Evolutionary conservation across 2,329 filamentous ascomycete species (phyloP).

Genomic region (Alternaria gaisen): DNA sequence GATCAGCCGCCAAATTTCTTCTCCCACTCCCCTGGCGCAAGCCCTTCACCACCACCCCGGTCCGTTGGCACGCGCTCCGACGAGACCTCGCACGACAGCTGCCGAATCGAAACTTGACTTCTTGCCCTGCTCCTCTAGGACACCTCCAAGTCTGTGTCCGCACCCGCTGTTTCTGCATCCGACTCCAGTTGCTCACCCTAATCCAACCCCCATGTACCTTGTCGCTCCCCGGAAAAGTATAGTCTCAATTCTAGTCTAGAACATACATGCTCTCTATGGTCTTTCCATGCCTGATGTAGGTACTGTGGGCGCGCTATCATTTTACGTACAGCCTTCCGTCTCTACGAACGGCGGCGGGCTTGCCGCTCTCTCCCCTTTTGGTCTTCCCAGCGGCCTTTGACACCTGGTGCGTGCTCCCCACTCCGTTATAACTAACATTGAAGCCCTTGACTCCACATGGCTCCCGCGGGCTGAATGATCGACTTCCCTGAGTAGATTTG

Average conservation of each 20-base stretch:
- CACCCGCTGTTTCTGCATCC: constrained; percentile 38
- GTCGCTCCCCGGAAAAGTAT: constrained; percentile 25
- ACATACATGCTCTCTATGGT: constrained; percentile 31
- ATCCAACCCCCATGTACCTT: constrained; percentile 34
- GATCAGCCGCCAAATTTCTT: constrained; percentile 40
- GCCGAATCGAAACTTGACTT: constrained; percentile 45
- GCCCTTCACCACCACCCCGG: constrained; percentile 36
- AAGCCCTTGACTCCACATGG: constrained; percentile 41
- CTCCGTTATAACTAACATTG: constrained; percentile 37
- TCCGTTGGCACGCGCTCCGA: constrained; percentile 32
- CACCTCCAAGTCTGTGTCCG: constrained; percentile 31
- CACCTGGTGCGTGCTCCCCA: constrained; percentile 48
- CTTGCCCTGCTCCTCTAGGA: constrained; percentile 33
- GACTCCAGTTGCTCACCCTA: constrained; percentile 40
- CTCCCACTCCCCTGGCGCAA: constrained; percentile 43
- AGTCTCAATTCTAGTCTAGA: constrained; percentile 37
- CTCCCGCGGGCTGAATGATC: constrained; percentile 30
- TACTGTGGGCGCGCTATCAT: constrained; percentile 37
- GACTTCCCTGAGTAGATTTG: constrained; percentile 22
- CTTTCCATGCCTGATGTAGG: constrained; percentile 26
- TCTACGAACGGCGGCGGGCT: constrained; percentile 31
- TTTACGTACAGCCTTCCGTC: constrained; percentile 42
- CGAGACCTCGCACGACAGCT: constrained; percentile 37
- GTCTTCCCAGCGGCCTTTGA: constrained; percentile 32
- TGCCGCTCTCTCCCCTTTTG: constrained; percentile 39